phyloP scores from a whole-genome alignment of 2,329 filamentous ascomycete species.

The Penicillium corylophilum region DNA sequence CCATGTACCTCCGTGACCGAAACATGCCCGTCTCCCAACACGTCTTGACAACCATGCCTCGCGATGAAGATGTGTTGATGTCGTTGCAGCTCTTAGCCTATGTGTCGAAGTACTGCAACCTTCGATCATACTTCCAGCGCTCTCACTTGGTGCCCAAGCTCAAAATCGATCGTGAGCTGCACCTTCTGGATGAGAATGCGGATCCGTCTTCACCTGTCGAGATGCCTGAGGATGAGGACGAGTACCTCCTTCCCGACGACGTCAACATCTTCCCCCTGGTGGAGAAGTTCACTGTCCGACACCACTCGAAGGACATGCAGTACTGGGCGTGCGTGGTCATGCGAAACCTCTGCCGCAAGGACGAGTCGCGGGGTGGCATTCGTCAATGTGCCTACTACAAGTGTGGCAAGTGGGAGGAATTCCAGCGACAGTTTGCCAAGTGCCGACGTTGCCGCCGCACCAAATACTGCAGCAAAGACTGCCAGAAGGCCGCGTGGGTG shows the following conservation, averaged over 20 bases:
- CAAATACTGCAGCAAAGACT: constrained; percentile 99
- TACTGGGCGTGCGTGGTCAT: constrained; percentile 99
- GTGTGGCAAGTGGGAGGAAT: constrained; percentile 98
- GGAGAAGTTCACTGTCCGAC: constrained; percentile 95
- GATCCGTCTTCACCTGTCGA: constrained; percentile 35
- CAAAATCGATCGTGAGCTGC: constrained; percentile 82
- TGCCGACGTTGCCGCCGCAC: constrained; percentile 93
- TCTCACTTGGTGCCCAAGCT: constrained; percentile 91
- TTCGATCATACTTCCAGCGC: constrained; percentile 91
- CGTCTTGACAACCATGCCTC: constrained; percentile 85
- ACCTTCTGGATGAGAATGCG: constrained; percentile 71
- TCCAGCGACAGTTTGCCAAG: constrained; percentile 93
- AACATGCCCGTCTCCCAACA: constrained; percentile 66
- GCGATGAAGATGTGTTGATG: constrained; percentile 97
- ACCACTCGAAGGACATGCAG: constrained; percentile 96
- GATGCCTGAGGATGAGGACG: constrained; percentile 65
- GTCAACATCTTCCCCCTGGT: constrained; percentile 98
- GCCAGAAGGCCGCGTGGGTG: constrained; percentile 98
- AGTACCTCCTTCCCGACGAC: constrained; percentile 88
- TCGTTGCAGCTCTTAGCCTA: constrained; percentile 94
- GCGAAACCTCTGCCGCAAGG: constrained; percentile 97
- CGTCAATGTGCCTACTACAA: constrained; percentile 97
- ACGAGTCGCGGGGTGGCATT: constrained; percentile 90
- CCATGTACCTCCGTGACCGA: constrained; percentile 76
- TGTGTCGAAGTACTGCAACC: constrained; percentile 97